Conservation (phyloP, 441 rosid species). For the Cnidoscolus chayamansa region DNA sequence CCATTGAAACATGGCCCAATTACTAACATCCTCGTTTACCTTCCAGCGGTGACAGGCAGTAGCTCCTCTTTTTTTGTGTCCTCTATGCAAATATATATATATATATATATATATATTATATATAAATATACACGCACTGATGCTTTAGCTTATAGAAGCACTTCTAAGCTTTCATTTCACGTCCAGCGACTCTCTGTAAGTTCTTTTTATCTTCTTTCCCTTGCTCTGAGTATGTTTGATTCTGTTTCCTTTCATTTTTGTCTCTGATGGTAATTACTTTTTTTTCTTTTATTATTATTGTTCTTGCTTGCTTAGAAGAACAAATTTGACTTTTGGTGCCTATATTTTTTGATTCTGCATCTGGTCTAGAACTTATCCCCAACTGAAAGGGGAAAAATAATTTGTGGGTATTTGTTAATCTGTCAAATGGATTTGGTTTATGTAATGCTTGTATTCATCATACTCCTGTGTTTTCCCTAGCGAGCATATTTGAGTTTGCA, state of each 20-base stretch:
- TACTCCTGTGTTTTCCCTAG: background rate
- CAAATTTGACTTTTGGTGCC: background rate
- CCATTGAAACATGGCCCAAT: conserved; percentile 37
- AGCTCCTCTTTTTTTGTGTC: conserved; percentile 6
- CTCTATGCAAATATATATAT: background rate
- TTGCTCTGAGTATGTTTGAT: background rate
- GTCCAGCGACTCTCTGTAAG: conserved; percentile 6
- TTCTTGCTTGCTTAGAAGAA: background rate
- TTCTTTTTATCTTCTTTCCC: background rate
- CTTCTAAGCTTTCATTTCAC: conserved; percentile 13
- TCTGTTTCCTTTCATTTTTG: background rate
- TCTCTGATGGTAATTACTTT: background rate
- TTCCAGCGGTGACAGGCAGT: conserved; percentile 22
- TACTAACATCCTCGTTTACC: conserved; percentile 25
- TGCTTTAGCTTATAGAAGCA: background rate
- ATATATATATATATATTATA: background rate
- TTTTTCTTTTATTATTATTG: background rate
- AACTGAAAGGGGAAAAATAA: background rate
- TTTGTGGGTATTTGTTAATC: background rate
- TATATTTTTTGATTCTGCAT: background rate
- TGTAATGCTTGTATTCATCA: background rate
- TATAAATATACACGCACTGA: no score
- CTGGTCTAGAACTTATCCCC: background rate
- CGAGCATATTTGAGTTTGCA: background rate
- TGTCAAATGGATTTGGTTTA: background rate